Evolutionary conservation across 768 basidiomycete genomes (phyloP).

Genomic region (Gloeopeniophorella convolvens): DNA sequence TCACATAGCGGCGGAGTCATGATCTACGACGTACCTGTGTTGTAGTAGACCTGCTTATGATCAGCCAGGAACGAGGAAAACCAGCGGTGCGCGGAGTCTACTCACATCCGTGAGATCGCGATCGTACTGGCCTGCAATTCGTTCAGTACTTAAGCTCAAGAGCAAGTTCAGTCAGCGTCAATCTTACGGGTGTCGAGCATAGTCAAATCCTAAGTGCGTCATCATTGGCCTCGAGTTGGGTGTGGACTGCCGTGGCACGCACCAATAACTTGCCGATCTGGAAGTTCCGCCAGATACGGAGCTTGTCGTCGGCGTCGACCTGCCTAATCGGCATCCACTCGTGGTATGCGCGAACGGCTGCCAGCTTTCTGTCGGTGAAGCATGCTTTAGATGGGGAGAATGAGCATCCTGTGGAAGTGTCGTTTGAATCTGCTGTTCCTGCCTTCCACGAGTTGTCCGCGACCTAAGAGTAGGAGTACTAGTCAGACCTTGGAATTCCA

Average conservation of each 20-base stretch:
- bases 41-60: slow-evolving; percentile 38
- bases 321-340: slow-evolving; percentile 61
- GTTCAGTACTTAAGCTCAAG: not conserved
- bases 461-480: slow-evolving; percentile 30
- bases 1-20: slow-evolving; percentile 6
- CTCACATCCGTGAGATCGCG: slow-evolving; percentile 51
- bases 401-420: slow-evolving; percentile 41
- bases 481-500: too few species aligned
- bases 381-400: slow-evolving; percentile 49
- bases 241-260: not conserved
- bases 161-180: not conserved
- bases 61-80: not conserved
- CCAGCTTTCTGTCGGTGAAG: slow-evolving; percentile 53
- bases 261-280: slow-evolving; percentile 53
- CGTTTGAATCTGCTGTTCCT: slow-evolving; percentile 49
- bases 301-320: slow-evolving; percentile 45
- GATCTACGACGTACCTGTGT: slow-evolving; percentile 34
- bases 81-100: not conserved
- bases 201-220: slow-evolving; percentile 35
- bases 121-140: slow-evolving; percentile 40
- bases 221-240: not conserved
- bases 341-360: slow-evolving; percentile 52
- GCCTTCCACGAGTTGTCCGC: slow-evolving; percentile 54
- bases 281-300: slow-evolving; percentile 59
- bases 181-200: slow-evolving; percentile 55